Evolutionary conservation across 1,284 basidiomycete genomes (phyloP), one percentile per base, ranked within the genome.

Genomic region (Psilocybe mexicana): DNA sequence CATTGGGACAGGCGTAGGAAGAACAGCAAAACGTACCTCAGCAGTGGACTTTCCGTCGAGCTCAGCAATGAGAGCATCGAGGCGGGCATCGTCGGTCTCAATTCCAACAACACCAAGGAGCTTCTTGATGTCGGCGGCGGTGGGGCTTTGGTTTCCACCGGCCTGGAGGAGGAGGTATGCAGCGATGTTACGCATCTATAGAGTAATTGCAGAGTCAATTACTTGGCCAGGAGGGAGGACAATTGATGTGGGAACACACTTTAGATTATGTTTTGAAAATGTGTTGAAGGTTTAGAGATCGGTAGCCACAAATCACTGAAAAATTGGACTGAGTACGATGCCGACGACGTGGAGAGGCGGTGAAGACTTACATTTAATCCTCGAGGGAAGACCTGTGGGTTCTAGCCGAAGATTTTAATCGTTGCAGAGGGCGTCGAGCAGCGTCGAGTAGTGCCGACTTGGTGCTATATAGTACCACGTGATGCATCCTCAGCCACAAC

Each of bases 121-220:
- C 69, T 87, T 87, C 82, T 90, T 96, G 81, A 99, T 84, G 77
- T 98, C 96, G 55, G 75, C 84, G 62, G 93, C 93, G 60, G 90
- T 88, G 65, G 97, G 97, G 65, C 84, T 87, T 70, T 86, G 75
- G 76, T 98, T 98, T 65, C 97, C 97, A 69, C 94, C 97, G 74
- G 89, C 86, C 78, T 93, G 90, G 79, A 98, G 94, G 76, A 99
- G 93, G 67, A 99, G 87, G 85, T 98, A 99, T 68, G 94, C 94
- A 81, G 96, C 96, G 80, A 99, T 84, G 80, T 96, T 84, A 84
- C 94, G 93, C 94, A 97, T 96, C 91, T 94, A 60, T 36, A 43
- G 26, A 30, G 18, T 10, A 57, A 40, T 44, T n/a, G 23, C 25
- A 53, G 25, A 36, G 54, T 60, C 50, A 61, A 52, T 30, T 18